A percentile compares a stretch with the other conserved stretches of the same genome.
Conservation (phyloP, 2,329 filamentous ascomycete genomes). For the Fusarium newnesense region DNA sequence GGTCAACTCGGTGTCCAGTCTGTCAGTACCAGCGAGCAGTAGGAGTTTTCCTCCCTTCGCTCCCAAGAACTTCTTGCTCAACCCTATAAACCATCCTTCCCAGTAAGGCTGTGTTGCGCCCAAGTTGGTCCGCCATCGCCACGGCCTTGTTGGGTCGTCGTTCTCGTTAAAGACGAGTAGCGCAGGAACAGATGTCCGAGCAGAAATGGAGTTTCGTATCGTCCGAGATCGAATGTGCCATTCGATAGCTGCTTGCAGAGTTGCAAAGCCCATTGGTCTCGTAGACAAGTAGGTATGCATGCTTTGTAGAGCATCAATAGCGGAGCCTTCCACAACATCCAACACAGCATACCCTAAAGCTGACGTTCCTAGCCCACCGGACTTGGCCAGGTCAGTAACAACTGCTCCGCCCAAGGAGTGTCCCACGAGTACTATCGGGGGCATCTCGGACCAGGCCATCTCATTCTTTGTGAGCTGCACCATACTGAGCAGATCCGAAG, state of each 20-base stretch:
- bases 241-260: conserved; percentile 82
- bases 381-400: conserved; percentile 82
- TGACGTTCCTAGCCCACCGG: conserved; percentile 70
- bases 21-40: conserved; percentile 87
- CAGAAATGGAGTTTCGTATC: conserved; percentile 84
- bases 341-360: conserved; percentile 89
- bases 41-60: conserved; percentile 86
- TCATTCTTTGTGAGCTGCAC: conserved; percentile 72
- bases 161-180: conserved; percentile 68
- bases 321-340: conserved; percentile 95
- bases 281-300: conserved; percentile 94
- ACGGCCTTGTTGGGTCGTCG: conserved; percentile 59
- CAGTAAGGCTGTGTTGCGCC: conserved; percentile 88
- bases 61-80: conserved; percentile 87
- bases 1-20: conserved; percentile 89
- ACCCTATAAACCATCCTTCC: conserved; percentile 90
- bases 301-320: conserved; percentile 91
- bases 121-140: conserved; percentile 89
- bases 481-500: conserved; percentile 76
- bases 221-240: conserved; percentile 95
- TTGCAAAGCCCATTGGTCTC: conserved; percentile 81
- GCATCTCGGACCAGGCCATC: conserved; percentile 79
- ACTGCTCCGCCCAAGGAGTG: conserved; percentile 95
- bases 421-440: conserved; percentile 83
- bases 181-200: conserved; percentile 86